These are phyloP conservation scores for Penicillium ucsense DNA, from an alignment of 495 filamentous ascomycete genomes.

Conservation along the genomic window DNA sequence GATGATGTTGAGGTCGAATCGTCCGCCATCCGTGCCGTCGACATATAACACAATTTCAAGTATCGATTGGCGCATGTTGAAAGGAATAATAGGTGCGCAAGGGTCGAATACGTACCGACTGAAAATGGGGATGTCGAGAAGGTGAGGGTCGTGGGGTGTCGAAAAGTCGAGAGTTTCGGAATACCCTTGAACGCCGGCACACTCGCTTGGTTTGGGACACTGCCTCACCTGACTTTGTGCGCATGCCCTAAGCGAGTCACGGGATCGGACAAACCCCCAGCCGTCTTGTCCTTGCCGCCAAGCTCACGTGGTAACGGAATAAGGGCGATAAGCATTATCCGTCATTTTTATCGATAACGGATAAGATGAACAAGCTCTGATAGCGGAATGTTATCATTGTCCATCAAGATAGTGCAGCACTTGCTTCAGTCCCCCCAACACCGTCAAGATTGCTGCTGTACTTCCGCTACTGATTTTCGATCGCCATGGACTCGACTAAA, in stretches of 20 bases:
- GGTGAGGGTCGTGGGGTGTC: slow-evolving; percentile 34
- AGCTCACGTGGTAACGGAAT: too few relatives aligned
- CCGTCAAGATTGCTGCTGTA: background rate
- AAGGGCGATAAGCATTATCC: too few relatives aligned
- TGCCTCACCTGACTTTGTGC: slow-evolving; percentile 20
- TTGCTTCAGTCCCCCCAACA: background rate
- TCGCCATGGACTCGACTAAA: slow-evolving; percentile 16
- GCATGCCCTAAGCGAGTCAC: slow-evolving; percentile 36
- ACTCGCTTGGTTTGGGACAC: slow-evolving; percentile 16
- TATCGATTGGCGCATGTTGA: background rate
- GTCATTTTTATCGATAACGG: too few relatives aligned
- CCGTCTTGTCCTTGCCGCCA: background rate
- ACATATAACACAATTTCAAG: slow-evolving; percentile 8
- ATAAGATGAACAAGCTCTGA: slow-evolving; percentile 6
- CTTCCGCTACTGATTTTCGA: background rate
- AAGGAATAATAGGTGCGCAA: background rate
- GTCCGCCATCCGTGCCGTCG: background rate
- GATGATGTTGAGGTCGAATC: slow-evolving; percentile 1
- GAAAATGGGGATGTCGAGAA: slow-evolving; percentile 33
- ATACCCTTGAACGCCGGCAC: slow-evolving; percentile 26
- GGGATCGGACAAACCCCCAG: slow-evolving; percentile 15
- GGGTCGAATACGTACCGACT: slow-evolving; percentile 35
- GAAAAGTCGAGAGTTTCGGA: slow-evolving; percentile 39
- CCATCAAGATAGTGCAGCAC: background rate
- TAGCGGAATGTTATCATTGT: slow-evolving; percentile 12